phyloP scores from a whole-genome alignment of 2,329 filamentous ascomycete species.

The Mycosphaerelloides madeirae region DNA sequence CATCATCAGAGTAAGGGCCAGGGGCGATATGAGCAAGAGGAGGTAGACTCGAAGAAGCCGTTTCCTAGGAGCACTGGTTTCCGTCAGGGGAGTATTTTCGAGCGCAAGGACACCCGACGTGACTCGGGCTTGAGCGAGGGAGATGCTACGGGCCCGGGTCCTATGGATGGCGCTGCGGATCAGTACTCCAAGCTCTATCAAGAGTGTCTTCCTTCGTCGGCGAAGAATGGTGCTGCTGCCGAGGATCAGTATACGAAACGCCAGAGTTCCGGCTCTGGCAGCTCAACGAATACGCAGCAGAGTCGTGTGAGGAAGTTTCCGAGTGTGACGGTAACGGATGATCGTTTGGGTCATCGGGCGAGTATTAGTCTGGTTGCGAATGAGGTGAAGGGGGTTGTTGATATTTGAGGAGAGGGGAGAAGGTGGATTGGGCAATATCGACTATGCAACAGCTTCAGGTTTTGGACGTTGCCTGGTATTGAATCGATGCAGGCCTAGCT shows the following conservation, averaged over 20 bases:
- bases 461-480: no score
- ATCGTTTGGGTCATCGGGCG: conserved; percentile 28
- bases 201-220: background rate
- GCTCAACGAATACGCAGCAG: background rate
- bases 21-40: no score
- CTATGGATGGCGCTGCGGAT: conserved; percentile 2
- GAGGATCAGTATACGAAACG: background rate
- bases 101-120: background rate
- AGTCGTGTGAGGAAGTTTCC: conserved; percentile 18
- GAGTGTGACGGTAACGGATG: conserved; percentile 31
- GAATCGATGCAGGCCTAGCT: no score
- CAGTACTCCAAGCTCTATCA: conserved; percentile 1
- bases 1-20: no score
- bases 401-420: no score
- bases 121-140: conserved; percentile 4
- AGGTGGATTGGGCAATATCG: no score
- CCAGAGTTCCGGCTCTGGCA: background rate
- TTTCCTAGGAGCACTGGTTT: background rate
- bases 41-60: background rate
- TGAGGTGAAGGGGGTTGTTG: background rate
- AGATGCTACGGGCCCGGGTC: conserved; percentile 13
- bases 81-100: background rate
- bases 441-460: no score
- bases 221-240: background rate
- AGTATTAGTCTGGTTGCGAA: conserved; percentile 14